Evolutionary conservation across 2,329 filamentous ascomycete species (phyloP).

Genomic region (Arthrobotrys megalospora): DNA sequence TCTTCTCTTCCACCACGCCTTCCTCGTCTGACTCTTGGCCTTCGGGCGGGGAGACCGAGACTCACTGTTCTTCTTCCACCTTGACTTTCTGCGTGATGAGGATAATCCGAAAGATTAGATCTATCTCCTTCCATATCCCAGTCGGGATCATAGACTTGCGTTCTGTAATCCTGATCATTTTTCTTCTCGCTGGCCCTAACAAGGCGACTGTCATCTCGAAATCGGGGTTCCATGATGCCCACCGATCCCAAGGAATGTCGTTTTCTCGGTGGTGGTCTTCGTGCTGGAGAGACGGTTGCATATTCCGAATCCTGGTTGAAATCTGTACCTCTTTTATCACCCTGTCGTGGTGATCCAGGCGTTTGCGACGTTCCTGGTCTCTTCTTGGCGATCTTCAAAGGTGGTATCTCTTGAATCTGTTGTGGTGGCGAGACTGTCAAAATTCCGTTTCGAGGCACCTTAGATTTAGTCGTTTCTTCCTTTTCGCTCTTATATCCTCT

Average conservation of each 20-base stretch:
- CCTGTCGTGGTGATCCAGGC: neutral
- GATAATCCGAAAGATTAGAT: too few species aligned
- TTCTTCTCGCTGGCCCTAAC: neutral
- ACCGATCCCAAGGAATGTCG: neutral
- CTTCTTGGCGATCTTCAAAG: neutral
- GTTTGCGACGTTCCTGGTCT: too few species aligned
- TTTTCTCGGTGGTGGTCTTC: slow-evolving; percentile 1
- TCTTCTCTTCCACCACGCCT: neutral
- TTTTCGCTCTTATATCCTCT: neutral
- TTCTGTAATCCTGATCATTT: too few species aligned
- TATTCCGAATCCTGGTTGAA: neutral
- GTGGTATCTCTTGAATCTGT: neutral
- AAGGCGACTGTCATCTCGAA: neutral
- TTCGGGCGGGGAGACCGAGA: neutral
- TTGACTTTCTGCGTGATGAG: neutral
- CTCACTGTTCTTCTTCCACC: neutral
- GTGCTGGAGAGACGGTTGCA: neutral
- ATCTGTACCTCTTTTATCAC: neutral
- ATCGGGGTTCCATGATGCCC: neutral
- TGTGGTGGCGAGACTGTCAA: neutral
- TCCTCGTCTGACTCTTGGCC: neutral
- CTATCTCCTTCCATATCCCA: too few species aligned
- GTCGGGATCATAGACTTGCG: too few species aligned
- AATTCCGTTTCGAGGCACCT: neutral
- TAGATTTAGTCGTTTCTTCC: neutral